These are phyloP conservation scores for Colletotrichum tamarilloi DNA, from an alignment of 2,329 filamentous ascomycete genomes.

Conservation along the genomic window DNA sequence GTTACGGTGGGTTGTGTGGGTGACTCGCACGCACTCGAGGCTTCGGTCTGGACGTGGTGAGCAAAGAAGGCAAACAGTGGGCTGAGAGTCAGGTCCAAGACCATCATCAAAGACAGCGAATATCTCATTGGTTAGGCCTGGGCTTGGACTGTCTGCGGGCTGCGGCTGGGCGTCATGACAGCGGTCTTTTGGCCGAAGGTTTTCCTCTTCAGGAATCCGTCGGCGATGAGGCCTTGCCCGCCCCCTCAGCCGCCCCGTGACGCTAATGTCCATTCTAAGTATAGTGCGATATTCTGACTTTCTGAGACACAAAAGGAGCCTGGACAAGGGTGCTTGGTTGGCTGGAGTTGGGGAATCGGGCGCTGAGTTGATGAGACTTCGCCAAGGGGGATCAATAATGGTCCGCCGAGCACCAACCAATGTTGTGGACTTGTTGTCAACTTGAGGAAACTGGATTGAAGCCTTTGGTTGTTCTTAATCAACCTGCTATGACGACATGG, in stretches of 20 bases:
- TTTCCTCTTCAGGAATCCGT: slow-evolving; percentile 24
- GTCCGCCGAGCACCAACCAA: not conserved
- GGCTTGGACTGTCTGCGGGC: not conserved
- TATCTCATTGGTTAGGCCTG: no score
- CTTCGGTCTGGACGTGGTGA: slow-evolving; percentile 16
- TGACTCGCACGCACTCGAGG: not conserved
- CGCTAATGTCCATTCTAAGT: slow-evolving; percentile 12
- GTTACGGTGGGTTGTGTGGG: not conserved
- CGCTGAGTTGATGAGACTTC: not conserved
- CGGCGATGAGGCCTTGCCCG: slow-evolving; percentile 17
- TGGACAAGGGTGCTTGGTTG: slow-evolving; percentile 9
- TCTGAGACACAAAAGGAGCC: slow-evolving; percentile 6
- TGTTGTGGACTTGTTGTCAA: not conserved
- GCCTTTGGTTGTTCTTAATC: not conserved
- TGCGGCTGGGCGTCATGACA: not conserved
- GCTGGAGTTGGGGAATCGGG: not conserved
- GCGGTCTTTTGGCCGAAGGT: not conserved
- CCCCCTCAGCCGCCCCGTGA: not conserved
- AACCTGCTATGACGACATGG: slow-evolving; percentile 6
- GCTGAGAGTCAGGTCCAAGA: not conserved
- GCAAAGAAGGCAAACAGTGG: slow-evolving; percentile 16
- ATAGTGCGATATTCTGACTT: not conserved
- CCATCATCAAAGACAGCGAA: not conserved
- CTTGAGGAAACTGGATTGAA: not conserved
- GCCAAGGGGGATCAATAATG: not conserved